Base-by-base conservation (phyloP, 176 grass and related monocot species). In the Bothriochloa decipiens region DNA sequence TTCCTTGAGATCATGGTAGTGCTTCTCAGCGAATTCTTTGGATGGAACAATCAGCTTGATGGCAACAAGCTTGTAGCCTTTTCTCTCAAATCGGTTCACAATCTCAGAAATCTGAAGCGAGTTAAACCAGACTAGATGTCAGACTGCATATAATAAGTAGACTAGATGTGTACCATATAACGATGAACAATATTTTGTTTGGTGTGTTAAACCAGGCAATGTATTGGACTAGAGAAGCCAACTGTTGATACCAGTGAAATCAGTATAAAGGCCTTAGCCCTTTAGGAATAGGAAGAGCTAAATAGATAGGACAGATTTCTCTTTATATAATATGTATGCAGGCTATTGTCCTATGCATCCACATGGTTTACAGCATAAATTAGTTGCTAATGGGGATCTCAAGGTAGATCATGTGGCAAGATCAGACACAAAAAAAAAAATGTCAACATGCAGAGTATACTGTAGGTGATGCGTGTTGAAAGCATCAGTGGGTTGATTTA, bases 21-120 rank as follows among this genome's bases (percentile, higher is more conserved):
- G 93, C 81, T 94, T 94, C 91, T 92, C 18, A 35, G 93, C 93
- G 3, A 94, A 98, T 36, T 92, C 88, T 80, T 94, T 94, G 37
- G 93, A 92, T 81, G 96, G 96, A 87, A 91, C 81, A 32, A 96
- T 82, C 62, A 99, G 82, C 81, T 99, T 99, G 84, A 96, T 89
- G 61, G 91, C 96, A 50, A 98, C 93, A 84, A 98, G 93, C 78
- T 99, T 96, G 82, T 42, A 99, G 22, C 91, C 91, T 80, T 98
- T 98, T 25, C 91, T 87, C 84, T 96, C 93, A 49, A 96, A 96
- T 79, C 93, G 91, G 32, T 88, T 96, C 29, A 94, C 42, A 46
- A 95, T 96, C 81, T 96, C 91, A 68, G 93, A 85, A 92, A 96
- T 91, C 93, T 98, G 91, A 58, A 58, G 4, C 15, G 22, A 63